Evolutionary conservation across 2,329 filamentous ascomycete species (phyloP).

Genomic region (Leptographium galeiforme): DNA sequence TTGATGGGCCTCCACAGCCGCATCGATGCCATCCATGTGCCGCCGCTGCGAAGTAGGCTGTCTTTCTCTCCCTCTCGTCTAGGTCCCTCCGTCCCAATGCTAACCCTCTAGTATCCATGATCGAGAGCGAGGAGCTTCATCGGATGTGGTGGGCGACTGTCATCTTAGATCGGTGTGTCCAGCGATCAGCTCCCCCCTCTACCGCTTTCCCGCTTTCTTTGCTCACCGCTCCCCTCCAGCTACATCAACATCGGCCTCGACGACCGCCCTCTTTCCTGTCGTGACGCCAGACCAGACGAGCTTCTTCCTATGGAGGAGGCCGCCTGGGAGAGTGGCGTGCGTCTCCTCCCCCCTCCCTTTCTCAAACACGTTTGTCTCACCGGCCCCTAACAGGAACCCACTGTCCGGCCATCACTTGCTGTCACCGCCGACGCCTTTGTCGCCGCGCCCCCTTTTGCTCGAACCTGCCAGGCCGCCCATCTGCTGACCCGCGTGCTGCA

Average conservation of each 20-base stretch:
- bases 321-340: no score
- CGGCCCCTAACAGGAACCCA: slow-evolving; percentile 2
- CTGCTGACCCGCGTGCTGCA: slow-evolving; percentile 9
- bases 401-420: slow-evolving; percentile 7
- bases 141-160: slow-evolving; percentile 8
- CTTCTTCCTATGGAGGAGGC: neutral
- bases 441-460: slow-evolving; percentile 7
- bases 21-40: neutral
- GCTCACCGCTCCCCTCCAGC: neutral
- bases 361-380: neutral
- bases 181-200: no score
- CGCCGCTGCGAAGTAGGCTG: neutral
- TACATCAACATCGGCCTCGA: slow-evolving; percentile 8
- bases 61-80: neutral
- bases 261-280: slow-evolving; percentile 6
- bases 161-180: slow-evolving; percentile 6
- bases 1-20: slow-evolving; percentile 6
- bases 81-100: neutral
- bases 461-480: slow-evolving; percentile 10
- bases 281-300: slow-evolving; percentile 5
- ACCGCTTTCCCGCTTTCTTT: neutral
- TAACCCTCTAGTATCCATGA: slow-evolving; percentile 2
- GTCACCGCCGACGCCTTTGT: slow-evolving; percentile 2
- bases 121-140: slow-evolving; percentile 6
- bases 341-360: neutral